Evolutionary conservation across 106 monocot species (phyloP).

Genomic region (Vanilla planifolia): DNA sequence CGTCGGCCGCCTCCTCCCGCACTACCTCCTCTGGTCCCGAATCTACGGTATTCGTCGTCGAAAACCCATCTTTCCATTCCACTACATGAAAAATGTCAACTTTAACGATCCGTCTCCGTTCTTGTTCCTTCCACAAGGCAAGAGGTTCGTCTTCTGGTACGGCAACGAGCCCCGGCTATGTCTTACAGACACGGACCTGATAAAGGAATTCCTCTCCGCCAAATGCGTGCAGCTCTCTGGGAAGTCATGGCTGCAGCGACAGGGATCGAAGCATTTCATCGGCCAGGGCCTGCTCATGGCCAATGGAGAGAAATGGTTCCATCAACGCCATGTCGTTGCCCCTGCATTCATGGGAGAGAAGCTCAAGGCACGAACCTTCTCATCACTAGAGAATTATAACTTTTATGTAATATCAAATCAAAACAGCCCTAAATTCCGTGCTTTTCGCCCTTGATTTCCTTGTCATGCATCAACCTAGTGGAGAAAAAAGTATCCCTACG

Average conservation of each 20-base stretch:
- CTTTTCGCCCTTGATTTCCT: background rate
- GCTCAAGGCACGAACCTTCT: slow-evolving; percentile 53
- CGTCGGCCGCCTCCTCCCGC: slow-evolving; percentile 77
- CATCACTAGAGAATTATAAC: background rate
- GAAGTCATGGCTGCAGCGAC: slow-evolving; percentile 80
- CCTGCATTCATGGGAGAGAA: slow-evolving; percentile 88
- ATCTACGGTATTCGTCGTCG: slow-evolving; percentile 38
- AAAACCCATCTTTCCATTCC: no score
- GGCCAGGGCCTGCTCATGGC: slow-evolving; percentile 87
- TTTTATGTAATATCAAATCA: no score
- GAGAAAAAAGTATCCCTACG: no score
- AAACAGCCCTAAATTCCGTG: no score
- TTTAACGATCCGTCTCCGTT: no score
- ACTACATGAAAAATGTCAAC: no score
- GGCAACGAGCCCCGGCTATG: slow-evolving; percentile 94
- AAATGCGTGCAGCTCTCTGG: slow-evolving; percentile 54
- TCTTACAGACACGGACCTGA: slow-evolving; percentile 71
- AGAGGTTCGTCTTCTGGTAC: slow-evolving; percentile 79
- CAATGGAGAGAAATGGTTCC: slow-evolving; percentile 75
- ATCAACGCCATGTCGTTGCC: slow-evolving; percentile 82
- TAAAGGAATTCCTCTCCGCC: slow-evolving; percentile 81
- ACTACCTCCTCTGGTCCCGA: slow-evolving; percentile 78
- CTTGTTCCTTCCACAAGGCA: no score
- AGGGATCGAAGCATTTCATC: slow-evolving; percentile 83
- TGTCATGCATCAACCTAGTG: background rate